Base-by-base conservation (phyloP, 2,329 filamentous ascomycete species). In the Fusarium euwallaceae region DNA sequence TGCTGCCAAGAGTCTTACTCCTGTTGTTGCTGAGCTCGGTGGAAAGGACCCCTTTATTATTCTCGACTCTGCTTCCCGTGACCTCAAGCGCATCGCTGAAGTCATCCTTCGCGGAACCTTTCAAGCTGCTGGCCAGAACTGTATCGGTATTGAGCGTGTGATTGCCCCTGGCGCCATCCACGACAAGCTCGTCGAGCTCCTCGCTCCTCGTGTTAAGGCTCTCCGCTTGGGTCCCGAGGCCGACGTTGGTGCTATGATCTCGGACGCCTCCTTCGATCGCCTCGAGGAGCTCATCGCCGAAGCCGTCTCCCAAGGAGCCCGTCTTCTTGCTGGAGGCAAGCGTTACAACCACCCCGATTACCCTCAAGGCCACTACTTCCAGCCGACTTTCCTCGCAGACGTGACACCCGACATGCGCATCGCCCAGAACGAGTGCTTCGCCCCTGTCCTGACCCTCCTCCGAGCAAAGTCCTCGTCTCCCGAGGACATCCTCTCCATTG, bases 71-170 rank as follows among this genome's bases (percentile, higher is more conserved):
- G 88, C 92, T 4, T 83, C 83, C 58, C 81, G 81, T 67, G 89
- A 95, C 78, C 87, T 98, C 69, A 84, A 90, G 6, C 91, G 93
- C 48, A 92, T 98, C 60, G 89, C 90, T 43, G 94, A 95, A 72
- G 93, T 97, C 73, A 90, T 98, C 72, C 92, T 99, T 85, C 92
- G 97, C 63, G 97, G 96, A 62, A 95, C 94, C 11, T 99, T 98
- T 84, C 97, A 99, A 83, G 95, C 95, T 61, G 93, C 95, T 17
- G 97, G 97, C 1, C 97, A 99, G 83, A 99, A 99, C 85, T 99
- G 97, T 84, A 96, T 99, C 80, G 97, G 97, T 65, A 96, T 98
- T 76, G 97, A 99, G 85, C 93, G 97, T 66, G 92, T 98, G 80
- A 92, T 98, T 76, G 94, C 93, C 27, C 89, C 94, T 17, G 92